Conservation (phyloP, 345 rosid genomes). For the Triadica sebifera region DNA sequence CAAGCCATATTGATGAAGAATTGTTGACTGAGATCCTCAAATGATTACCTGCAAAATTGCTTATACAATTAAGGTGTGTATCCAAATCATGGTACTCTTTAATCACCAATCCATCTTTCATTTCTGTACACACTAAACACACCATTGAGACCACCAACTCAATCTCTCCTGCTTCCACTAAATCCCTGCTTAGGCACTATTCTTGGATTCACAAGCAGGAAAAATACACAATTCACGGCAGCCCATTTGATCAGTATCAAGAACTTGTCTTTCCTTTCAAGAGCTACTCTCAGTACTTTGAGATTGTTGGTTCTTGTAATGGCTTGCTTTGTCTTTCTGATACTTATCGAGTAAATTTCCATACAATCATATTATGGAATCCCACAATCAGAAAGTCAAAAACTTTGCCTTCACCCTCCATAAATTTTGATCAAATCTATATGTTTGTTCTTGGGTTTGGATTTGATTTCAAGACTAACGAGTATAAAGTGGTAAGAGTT, state of each 20-base stretch:
- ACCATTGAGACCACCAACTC: no score
- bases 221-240: conserved; percentile 11
- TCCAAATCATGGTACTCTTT: conserved; percentile 23
- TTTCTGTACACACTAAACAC: conserved; percentile 15
- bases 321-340: conserved; percentile 21
- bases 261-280: conserved; percentile 13
- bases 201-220: conserved; percentile 18
- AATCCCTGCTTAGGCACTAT: conserved; percentile 23
- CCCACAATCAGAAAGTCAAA: conserved; percentile 12
- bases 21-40: conserved; percentile 20
- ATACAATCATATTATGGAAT: conserved; percentile 18
- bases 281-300: conserved; percentile 21
- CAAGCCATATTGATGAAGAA: no score
- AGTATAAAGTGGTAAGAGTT: conserved; percentile 37
- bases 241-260: background rate
- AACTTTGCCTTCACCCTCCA: conserved; percentile 13
- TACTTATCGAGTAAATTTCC: conserved; percentile 6
- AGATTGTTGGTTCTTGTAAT: conserved; percentile 22
- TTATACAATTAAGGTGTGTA: conserved; percentile 13
- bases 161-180: background rate
- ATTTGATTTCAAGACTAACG: conserved; percentile 19
- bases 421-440: conserved; percentile 8
- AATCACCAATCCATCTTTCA: conserved; percentile 20
- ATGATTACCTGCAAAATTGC: conserved; percentile 14
- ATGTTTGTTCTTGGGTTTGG: conserved; percentile 31